phyloP scores from a whole-genome alignment of 164 flowering plant genomes.

The Santalum album region DNA sequence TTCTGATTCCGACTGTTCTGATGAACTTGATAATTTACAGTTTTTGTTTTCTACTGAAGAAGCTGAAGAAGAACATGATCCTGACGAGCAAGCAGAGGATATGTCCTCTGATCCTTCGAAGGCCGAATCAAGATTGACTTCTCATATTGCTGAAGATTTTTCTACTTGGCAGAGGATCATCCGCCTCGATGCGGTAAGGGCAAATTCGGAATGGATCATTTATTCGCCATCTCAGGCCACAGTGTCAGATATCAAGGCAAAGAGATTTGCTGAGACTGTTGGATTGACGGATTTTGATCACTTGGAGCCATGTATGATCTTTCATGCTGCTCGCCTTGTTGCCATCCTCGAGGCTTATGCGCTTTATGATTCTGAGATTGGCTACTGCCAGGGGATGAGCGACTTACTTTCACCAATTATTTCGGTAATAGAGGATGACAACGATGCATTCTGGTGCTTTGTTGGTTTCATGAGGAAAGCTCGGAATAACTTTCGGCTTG shows the following conservation, averaged over 20 bases:
- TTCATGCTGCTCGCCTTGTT: constrained; percentile 88
- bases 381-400: constrained; percentile 98
- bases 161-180: constrained; percentile 91
- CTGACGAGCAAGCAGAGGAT: constrained; percentile 12
- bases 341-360: constrained; percentile 97
- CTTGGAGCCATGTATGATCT: constrained; percentile 63
- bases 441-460: constrained; percentile 96
- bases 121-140: constrained; percentile 18
- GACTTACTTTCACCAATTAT: constrained; percentile 91
- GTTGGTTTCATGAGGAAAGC: constrained; percentile 94
- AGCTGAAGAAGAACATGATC: constrained; percentile 22
- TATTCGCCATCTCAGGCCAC: constrained; percentile 57
- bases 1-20: constrained; percentile 18
- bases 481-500: constrained; percentile 87
- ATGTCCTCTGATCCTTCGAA: constrained; percentile 21
- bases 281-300: constrained; percentile 81
- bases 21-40: constrained; percentile 23
- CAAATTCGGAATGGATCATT: constrained; percentile 68
- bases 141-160: constrained; percentile 53
- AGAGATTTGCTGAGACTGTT: constrained; percentile 61
- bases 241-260: constrained; percentile 56
- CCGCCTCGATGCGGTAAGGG: constrained; percentile 85
- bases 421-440: constrained; percentile 70
- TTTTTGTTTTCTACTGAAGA: constrained; percentile 22
- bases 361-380: constrained; percentile 79